These are phyloP conservation scores for Neopestalotiopsis clavispora DNA, from an alignment of 2,329 filamentous ascomycete genomes.

Conservation along the genomic window DNA sequence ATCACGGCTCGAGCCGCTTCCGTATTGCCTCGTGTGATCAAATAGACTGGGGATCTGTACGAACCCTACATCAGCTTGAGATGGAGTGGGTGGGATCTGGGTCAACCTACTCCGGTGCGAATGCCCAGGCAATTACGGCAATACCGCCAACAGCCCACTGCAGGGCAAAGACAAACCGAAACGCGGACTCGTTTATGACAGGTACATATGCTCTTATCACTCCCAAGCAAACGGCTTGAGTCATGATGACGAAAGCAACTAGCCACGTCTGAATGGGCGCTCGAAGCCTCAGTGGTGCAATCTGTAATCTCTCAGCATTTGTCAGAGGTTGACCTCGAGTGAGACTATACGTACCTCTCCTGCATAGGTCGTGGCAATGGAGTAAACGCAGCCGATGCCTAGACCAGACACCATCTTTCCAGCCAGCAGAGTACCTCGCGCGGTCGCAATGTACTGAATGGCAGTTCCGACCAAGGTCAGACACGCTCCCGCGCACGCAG, in stretches of 20 bases:
- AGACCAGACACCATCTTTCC: background rate
- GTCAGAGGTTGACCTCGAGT: background rate
- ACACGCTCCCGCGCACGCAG: background rate
- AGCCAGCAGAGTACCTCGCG: background rate
- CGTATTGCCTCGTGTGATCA: background rate
- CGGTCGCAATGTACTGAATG: background rate
- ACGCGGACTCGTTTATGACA: background rate
- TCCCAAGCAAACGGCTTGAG: background rate
- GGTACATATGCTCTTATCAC: background rate
- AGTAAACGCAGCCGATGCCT: background rate
- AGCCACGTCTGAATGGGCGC: background rate
- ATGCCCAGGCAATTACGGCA: background rate
- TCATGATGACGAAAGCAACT: background rate
- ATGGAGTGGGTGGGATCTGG: background rate
- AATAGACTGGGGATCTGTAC: background rate
- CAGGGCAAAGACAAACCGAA: background rate
- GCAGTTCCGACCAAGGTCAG: background rate
- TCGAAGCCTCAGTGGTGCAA: background rate
- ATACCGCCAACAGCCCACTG: background rate
- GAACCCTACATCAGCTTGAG: background rate
- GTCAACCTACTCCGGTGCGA: background rate
- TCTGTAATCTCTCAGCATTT: background rate
- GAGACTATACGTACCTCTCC: background rate
- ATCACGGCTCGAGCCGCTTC: background rate
- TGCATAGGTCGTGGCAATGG: background rate